Conservation (phyloP, 768 basidiomycete genomes). For the Coprinellus micaceus region DNA sequence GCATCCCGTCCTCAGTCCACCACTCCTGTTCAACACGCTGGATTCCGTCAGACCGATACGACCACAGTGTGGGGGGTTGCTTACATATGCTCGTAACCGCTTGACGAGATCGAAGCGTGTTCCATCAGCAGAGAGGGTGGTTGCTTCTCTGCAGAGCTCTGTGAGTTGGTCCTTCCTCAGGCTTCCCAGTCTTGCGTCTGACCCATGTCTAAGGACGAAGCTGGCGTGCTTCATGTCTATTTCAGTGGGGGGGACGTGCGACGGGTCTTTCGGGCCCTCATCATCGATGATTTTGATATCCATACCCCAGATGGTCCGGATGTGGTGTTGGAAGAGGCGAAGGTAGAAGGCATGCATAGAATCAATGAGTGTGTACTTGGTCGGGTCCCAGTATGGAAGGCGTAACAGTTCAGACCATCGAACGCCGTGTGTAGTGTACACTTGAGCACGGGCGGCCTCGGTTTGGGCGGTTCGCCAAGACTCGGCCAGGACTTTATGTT, state of each 20-base stretch:
- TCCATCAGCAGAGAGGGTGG: background rate
- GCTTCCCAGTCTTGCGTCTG: background rate
- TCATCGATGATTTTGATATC: conserved; percentile 3
- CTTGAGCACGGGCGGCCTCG: conserved; percentile 1
- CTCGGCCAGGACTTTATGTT: background rate
- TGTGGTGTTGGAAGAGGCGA: conserved; percentile 10
- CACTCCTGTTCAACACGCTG: background rate
- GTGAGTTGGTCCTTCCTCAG: background rate
- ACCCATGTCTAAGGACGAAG: background rate
- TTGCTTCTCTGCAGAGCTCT: background rate
- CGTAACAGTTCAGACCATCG: conserved; percentile 12
- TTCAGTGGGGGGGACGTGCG: conserved; percentile 13
- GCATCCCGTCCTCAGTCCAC: background rate
- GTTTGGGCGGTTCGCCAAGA: conserved; percentile 7
- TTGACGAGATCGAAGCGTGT: background rate
- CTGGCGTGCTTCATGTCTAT: background rate
- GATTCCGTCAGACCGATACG: no score
- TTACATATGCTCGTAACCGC: background rate
- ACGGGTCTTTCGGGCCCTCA: background rate
- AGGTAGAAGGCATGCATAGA: conserved; percentile 15
- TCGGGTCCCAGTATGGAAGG: conserved; percentile 31
- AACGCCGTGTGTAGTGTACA: conserved; percentile 20
- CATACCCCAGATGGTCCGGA: conserved; percentile 10
- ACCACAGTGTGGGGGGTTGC: no score
- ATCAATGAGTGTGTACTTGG: conserved; percentile 9